These are phyloP conservation scores for Nicotiana rustica DNA, from an alignment of 305 asterid genomes.

Conservation along the genomic window DNA sequence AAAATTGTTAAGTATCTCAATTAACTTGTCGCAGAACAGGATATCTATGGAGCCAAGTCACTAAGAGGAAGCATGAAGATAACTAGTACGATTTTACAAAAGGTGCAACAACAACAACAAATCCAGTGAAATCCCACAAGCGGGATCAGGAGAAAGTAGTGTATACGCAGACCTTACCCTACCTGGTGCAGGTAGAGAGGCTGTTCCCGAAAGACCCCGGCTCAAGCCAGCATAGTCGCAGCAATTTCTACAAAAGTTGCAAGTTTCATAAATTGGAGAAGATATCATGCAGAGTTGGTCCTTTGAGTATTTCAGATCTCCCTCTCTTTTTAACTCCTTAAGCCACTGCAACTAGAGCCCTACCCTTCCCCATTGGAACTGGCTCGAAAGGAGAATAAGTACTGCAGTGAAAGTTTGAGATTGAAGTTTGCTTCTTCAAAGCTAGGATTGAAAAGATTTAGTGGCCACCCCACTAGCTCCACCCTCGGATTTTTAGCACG, in stretches of 20 bases:
- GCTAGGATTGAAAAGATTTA: background rate
- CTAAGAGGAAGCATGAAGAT: background rate
- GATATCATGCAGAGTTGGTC: background rate
- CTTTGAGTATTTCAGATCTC: background rate
- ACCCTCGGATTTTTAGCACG: background rate
- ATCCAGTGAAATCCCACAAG: too few species aligned
- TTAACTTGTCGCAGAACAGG: background rate
- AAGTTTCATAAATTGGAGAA: background rate
- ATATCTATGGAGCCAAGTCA: background rate
- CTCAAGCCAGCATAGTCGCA: too few species aligned
- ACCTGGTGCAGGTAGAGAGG: too few species aligned
- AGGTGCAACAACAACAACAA: too few species aligned
- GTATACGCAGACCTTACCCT: too few species aligned
- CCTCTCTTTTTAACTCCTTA: background rate
- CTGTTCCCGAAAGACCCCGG: too few species aligned
- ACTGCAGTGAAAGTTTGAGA: background rate
- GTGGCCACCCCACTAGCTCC: background rate
- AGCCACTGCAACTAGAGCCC: background rate
- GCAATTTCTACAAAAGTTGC: background rate
- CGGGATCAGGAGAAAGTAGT: too few species aligned
- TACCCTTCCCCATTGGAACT: background rate
- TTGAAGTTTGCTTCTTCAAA: background rate
- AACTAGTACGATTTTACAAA: background rate
- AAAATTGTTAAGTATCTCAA: background rate
- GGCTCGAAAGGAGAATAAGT: background rate